A percentile compares a stretch with the other conserved stretches of the same genome.
Evolutionary conservation across 305 asterid species (phyloP).

Genomic region (Salvia sclarea): DNA sequence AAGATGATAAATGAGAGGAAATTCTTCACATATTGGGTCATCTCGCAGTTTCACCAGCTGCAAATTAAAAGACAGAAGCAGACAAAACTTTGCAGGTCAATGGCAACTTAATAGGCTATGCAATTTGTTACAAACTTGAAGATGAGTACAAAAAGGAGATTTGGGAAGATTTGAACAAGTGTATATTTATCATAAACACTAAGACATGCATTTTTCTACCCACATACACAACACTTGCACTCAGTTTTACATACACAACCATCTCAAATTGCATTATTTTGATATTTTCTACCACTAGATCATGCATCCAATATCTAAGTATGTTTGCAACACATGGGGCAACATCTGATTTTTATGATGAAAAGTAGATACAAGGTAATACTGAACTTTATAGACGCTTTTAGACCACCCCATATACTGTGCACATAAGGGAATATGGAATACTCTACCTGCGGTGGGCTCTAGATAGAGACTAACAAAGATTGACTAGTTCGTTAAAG

Average conservation of each 20-base stretch:
- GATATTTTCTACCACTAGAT: background rate
- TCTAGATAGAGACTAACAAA: background rate
- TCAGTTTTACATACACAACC: constrained; percentile 10
- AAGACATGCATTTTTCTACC: constrained; percentile 18
- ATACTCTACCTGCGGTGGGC: background rate
- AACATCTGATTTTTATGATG: constrained; percentile 14
- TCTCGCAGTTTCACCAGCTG: constrained; percentile 79
- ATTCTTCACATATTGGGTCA: constrained; percentile 81
- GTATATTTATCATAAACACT: background rate
- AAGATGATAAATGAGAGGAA: constrained; percentile 97
- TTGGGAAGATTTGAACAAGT: constrained; percentile 14
- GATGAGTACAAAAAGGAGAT: background rate
- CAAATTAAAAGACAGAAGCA: constrained; percentile 41
- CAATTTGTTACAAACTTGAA: constrained; percentile 24
- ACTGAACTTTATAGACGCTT: background rate
- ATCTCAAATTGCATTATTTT: background rate
- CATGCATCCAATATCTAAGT: constrained; percentile 10
- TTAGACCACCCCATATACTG: background rate
- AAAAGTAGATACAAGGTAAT: background rate
- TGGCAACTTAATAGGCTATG: constrained; percentile 25
- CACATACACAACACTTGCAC: background rate
- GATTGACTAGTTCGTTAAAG: background rate
- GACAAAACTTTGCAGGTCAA: constrained; percentile 28
- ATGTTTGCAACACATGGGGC: constrained; percentile 10
- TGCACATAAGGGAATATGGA: background rate